Conservation (phyloP, 2,329 filamentous ascomycete genomes). For the Eurotiales sp. region DNA sequence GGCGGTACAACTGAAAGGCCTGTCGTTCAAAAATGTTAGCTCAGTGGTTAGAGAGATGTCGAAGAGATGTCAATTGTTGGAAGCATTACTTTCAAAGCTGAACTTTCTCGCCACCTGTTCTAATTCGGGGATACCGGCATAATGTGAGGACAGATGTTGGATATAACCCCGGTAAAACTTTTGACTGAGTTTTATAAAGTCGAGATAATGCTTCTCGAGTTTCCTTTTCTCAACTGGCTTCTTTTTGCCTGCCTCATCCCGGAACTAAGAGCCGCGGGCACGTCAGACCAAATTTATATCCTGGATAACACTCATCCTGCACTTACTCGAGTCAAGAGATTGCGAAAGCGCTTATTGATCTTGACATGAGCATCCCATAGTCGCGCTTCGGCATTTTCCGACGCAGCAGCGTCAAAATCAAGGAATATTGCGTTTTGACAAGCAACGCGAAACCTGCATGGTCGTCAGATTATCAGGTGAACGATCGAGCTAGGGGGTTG, state of each 20-base stretch:
- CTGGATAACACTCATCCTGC: conserved; percentile 3
- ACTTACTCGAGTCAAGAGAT: conserved; percentile 56
- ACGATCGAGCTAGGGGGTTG: conserved; percentile 8
- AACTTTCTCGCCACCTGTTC: conserved; percentile 53
- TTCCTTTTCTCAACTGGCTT: conserved; percentile 66
- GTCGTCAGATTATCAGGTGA: conserved; percentile 15
- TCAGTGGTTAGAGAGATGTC: no score
- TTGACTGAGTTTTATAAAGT: conserved; percentile 83
- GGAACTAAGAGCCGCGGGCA: conserved; percentile 38
- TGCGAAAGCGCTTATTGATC: conserved; percentile 75
- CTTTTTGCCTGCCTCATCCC: conserved; percentile 49
- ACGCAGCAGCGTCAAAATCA: conserved; percentile 50
- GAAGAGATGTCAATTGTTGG: not conserved
- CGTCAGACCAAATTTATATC: not conserved
- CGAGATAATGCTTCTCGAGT: conserved; percentile 73
- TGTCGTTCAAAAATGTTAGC: conserved; percentile 24
- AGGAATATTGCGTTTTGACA: conserved; percentile 70
- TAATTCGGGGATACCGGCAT: conserved; percentile 55
- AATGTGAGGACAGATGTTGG: conserved; percentile 64
- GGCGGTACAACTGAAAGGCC: conserved; percentile 44
- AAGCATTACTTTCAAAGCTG: conserved; percentile 44
- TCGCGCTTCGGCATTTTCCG: conserved; percentile 62
- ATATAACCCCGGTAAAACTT: conserved; percentile 86
- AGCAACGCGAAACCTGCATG: conserved; percentile 62
- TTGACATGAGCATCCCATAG: conserved; percentile 77